Evolutionary conservation across 371 early-diverging fungal genomes (phyloP), one percentile per base, ranked within the genome.

Genomic region (Mortierella sp.): DNA sequence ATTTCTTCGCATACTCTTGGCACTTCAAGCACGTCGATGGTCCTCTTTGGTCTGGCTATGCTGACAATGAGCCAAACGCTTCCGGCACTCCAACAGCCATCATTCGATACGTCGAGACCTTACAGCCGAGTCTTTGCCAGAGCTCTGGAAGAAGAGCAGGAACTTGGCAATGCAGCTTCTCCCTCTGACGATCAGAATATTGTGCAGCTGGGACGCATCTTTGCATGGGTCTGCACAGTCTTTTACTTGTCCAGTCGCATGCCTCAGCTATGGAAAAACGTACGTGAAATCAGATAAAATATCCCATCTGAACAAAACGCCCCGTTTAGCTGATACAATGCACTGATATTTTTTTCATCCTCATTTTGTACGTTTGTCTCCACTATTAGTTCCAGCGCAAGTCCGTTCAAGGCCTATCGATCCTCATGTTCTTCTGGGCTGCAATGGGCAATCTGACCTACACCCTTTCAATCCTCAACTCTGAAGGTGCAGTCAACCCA

Each of bases 361-460:
- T 2, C 6, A 24, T 21, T 7, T 28, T 19, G 8, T 47, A 14
- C 17, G 23, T 34, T 1, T 49, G 0, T 43, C 4, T 15, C 21
- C 43, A 21, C 21, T 43, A 1, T 1, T 41, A 79, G 64, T 83
- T 72, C 51, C 61, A 68, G 8, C 82, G 92, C 24, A 78, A 82
- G 23, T 91, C 92, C 0, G 86, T 86, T 11, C 81, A 88, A 58
- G 92, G 92, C 0, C 75, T 93, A 6, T 83, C 90, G 1, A 87
- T 92, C 62, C 67, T 84, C 19, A 81, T 93, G 81, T 92, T 93
- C 79, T 69, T 84, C 31, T 90, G 84, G 76, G 92, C 93, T 0
- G 88, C 88, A 4, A 80, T 85, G 75, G 93, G 91, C 2, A 93
- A 93, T 50, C 55, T 89, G 27, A 86, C 88, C 5, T 93, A 93